Conservation (phyloP, 129 eudicot species). For the Pulicaria dysenterica region DNA sequence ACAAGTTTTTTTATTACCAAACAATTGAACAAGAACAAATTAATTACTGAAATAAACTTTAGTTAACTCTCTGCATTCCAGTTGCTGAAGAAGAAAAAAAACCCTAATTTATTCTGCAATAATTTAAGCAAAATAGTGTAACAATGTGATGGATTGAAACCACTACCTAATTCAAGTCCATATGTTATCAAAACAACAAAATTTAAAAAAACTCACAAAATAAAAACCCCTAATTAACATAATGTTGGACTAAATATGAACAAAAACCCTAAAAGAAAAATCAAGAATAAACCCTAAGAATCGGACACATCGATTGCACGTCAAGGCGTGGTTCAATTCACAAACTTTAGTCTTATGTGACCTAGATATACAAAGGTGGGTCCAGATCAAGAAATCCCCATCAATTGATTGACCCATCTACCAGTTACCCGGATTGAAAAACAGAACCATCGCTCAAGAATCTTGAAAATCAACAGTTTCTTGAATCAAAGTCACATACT, state of each 20-base stretch:
- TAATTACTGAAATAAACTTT: constrained; percentile 2
- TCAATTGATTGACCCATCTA: constrained; percentile 39
- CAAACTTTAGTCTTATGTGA: constrained; percentile 28
- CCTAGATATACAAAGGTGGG: constrained; percentile 62
- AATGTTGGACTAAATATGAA: constrained; percentile 27
- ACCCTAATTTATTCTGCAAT: constrained; percentile 26
- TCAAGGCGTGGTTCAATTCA: constrained; percentile 23
- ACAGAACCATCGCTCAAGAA: constrained; percentile 28
- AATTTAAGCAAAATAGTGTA: constrained; percentile 2
- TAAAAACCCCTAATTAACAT: constrained; percentile 27
- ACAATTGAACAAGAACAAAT: constrained; percentile 13
- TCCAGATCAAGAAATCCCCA: constrained; percentile 49
- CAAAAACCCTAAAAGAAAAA: constrained; percentile 35
- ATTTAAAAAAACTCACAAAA: constrained; percentile 29
- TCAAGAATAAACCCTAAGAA: constrained; percentile 23
- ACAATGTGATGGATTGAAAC: constrained; percentile 28
- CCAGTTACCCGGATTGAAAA: constrained; percentile 19
- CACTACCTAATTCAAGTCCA: constrained; percentile 30
- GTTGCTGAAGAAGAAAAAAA: constrained; percentile 20
- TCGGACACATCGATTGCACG: constrained; percentile 34
- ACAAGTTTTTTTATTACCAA: constrained; percentile 20
- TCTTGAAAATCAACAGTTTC: constrained; percentile 19
- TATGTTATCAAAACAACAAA: constrained; percentile 24
- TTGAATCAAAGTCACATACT: constrained; percentile 29
- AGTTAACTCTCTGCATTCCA: constrained; percentile 14